A percentile compares a stretch with the other conserved stretches of the same genome.
These are phyloP conservation scores for Ailanthus altissimus DNA, from an alignment of 345 rosid species.

Conservation along the genomic window DNA sequence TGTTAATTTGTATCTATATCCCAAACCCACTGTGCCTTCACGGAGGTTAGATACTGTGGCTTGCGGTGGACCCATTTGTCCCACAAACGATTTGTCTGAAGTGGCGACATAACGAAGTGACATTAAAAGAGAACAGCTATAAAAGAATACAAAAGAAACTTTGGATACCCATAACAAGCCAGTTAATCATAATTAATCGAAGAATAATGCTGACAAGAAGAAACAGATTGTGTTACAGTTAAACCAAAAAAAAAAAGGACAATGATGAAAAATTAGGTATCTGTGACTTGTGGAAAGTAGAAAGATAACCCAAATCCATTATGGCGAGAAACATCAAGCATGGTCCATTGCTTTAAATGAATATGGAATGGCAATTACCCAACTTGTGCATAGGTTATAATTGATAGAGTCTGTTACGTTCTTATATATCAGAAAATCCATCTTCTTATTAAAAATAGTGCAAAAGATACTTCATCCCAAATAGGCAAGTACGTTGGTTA, in stretches of 20 bases:
- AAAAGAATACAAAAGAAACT: neutral
- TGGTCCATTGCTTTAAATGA: neutral
- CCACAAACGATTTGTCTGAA: neutral
- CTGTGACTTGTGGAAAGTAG: neutral
- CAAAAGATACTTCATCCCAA: too few relatives aligned
- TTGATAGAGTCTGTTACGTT: too few relatives aligned
- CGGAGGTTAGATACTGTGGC: neutral
- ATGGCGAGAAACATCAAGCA: neutral
- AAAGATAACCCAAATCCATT: neutral
- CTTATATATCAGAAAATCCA: too few relatives aligned
- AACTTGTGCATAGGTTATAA: neutral
- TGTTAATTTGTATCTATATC: neutral
- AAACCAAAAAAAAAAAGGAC: neutral
- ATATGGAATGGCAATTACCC: neutral
- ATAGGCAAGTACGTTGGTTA: too few relatives aligned
- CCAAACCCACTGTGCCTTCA: conserved; percentile 14
- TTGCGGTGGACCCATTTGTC: neutral
- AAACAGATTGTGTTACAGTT: neutral
- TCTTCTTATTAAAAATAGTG: too few relatives aligned
- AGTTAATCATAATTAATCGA: neutral
- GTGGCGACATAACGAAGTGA: conserved; percentile 2
- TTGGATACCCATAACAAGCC: conserved; percentile 15
- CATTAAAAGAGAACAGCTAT: neutral
- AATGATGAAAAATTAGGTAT: neutral
- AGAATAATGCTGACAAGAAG: neutral